Conservation (phyloP, 495 filamentous ascomycete species). For the Friedmanniomyces endolithicus region DNA sequence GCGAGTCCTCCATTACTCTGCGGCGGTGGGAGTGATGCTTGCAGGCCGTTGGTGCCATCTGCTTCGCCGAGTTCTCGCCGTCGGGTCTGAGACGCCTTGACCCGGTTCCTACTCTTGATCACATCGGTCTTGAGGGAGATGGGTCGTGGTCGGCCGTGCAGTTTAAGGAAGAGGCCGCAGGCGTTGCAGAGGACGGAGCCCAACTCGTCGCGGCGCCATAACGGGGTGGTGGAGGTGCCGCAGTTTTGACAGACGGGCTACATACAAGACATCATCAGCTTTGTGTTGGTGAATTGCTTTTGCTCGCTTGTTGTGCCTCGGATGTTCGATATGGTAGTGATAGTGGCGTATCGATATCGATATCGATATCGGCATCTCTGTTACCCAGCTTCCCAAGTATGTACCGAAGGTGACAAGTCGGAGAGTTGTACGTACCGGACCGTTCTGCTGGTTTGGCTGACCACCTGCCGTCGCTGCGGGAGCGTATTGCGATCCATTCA, state of each 20-base stretch:
- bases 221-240: slow-evolving; percentile 82
- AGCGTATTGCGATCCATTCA: slow-evolving; percentile 17
- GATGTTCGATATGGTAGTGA: neutral
- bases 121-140: slow-evolving; percentile 98
- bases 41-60: slow-evolving; percentile 22
- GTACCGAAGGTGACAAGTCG: neutral
- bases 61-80: slow-evolving; percentile 57
- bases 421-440: slow-evolving; percentile 12
- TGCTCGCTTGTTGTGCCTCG: neutral
- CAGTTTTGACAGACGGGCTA: slow-evolving; percentile 98
- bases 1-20: slow-evolving; percentile 40
- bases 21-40: neutral
- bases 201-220: slow-evolving; percentile 94
- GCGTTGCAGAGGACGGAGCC: slow-evolving; percentile 99
- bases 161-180: slow-evolving; percentile 91
- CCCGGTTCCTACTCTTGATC: slow-evolving; percentile 97
- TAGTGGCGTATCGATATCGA: slow-evolving; percentile 8
- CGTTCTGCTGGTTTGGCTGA: slow-evolving; percentile 6
- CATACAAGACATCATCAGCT: slow-evolving; percentile 8
- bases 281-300: neutral
- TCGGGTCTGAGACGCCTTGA: slow-evolving; percentile 62
- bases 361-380: neutral
- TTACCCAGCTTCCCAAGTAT: neutral
- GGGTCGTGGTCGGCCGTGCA: slow-evolving; percentile 83
- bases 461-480: slow-evolving; percentile 19